Evolutionary conservation across 331 rosid species (phyloP).

Genomic region (Quercus phellos): DNA sequence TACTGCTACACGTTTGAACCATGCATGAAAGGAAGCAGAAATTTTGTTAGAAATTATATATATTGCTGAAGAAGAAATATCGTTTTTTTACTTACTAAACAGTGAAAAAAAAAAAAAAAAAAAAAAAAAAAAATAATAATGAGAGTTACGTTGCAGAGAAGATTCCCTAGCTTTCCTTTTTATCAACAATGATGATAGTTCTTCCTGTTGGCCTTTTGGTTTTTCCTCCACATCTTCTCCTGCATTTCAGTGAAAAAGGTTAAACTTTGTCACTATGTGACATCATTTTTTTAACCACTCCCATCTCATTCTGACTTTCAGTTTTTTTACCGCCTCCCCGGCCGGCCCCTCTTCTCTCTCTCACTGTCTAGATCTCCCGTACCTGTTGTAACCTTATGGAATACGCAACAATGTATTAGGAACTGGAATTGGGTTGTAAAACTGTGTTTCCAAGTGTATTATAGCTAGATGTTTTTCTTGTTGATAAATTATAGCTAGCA

Average conservation of each 20-base stretch:
- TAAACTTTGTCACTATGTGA: conserved; percentile 72
- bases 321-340: conserved; percentile 3
- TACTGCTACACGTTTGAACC: conserved; percentile 52
- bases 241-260: conserved; percentile 96
- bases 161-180: conserved; percentile 73
- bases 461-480: too few species aligned
- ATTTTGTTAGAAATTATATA: not conserved
- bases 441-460: too few species aligned
- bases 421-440: too few species aligned
- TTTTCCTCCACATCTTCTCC: conserved; percentile 72
- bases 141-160: conserved; percentile 52
- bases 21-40: conserved; percentile 36
- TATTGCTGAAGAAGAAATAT: too few species aligned
- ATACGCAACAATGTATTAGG: not conserved
- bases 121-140: not conserved
- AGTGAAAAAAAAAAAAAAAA: not conserved
- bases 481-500: too few species aligned
- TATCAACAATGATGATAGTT: conserved; percentile 71
- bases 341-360: not conserved
- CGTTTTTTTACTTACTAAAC: too few species aligned
- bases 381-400: not conserved
- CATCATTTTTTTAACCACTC: conserved; percentile 37
- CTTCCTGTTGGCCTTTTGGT: conserved; percentile 63
- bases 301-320: conserved; percentile 15
- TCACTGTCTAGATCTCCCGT: not conserved